Percentiles rank a stretch among this genome's conserved stretches.
Conservation (phyloP, 805 yeast species). For the Cyberlindnera mississippiensis region DNA sequence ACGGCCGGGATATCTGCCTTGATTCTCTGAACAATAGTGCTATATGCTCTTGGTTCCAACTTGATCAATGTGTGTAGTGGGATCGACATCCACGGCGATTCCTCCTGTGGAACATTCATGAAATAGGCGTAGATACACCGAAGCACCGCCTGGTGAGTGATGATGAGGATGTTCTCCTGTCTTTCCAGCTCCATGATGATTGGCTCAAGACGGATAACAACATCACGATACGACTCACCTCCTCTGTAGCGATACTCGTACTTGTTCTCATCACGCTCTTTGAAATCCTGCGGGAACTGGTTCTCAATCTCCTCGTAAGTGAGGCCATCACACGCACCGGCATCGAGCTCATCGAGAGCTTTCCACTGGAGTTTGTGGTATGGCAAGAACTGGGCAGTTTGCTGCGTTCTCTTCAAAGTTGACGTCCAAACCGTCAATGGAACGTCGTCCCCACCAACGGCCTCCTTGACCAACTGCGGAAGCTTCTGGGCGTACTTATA, state of each 20-base stretch:
- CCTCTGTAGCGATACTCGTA: constrained; percentile 95
- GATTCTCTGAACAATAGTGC: constrained; percentile 81
- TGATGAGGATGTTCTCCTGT: constrained; percentile 91
- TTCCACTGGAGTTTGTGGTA: constrained; percentile 90
- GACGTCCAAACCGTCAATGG: constrained; percentile 94
- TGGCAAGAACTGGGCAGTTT: constrained; percentile 80
- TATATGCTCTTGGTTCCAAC: constrained; percentile 92
- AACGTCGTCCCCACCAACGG: constrained; percentile 41
- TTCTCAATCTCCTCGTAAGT: constrained; percentile 90
- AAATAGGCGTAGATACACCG: constrained; percentile 96
- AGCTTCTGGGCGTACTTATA: constrained; percentile 76
- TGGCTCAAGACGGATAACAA: constrained; percentile 91
- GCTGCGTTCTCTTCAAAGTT: constrained; percentile 85
- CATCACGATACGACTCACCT: constrained; percentile 95
- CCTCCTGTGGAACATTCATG: constrained; percentile 97
- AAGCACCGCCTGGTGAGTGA: constrained; percentile 96
- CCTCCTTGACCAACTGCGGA: constrained; percentile 66
- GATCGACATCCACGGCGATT: constrained; percentile 98
- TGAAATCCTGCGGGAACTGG: constrained; percentile 88
- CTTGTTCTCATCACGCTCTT: constrained; percentile 92
- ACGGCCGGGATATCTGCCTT: constrained; percentile 98
- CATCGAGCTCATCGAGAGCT: constrained; percentile 94
- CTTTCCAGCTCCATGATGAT: constrained; percentile 97
- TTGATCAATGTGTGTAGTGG: constrained; percentile 94
- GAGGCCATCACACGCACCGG: constrained; percentile 96